Conservation (phyloP, 2,329 filamentous ascomycete genomes). For the Aspergillus calidoustus region DNA sequence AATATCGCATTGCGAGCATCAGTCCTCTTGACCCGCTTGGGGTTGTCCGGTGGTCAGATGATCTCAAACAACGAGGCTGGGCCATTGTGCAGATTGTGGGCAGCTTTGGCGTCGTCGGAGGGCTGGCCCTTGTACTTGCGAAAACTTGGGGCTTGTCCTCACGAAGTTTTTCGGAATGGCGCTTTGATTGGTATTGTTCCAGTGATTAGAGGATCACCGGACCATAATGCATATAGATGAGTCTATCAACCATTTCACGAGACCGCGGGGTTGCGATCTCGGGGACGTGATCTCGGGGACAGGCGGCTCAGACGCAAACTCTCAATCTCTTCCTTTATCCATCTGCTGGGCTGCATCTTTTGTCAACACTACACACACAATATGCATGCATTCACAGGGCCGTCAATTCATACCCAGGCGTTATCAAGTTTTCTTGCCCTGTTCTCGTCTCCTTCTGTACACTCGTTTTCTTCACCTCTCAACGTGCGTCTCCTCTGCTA, state of each 20-base stretch:
- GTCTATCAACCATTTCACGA: not conserved
- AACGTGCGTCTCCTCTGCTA: not conserved
- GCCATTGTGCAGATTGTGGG: slow-evolving; percentile 74
- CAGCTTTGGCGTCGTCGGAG: slow-evolving; percentile 74
- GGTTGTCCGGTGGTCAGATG: slow-evolving; percentile 70
- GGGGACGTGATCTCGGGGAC: no score
- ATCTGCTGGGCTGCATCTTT: not conserved
- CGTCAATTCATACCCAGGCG: no score
- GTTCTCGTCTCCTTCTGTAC: not conserved
- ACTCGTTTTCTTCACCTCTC: not conserved
- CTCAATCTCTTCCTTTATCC: not conserved
- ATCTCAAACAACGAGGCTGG: slow-evolving; percentile 67
- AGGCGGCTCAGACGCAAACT: not conserved
- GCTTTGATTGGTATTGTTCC: slow-evolving; percentile 31
- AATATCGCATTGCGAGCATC: slow-evolving; percentile 42
- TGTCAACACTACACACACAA: not conserved
- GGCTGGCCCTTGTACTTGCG: slow-evolving; percentile 67
- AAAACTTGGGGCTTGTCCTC: slow-evolving; percentile 46
- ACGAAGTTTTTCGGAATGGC: slow-evolving; percentile 37
- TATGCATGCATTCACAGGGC: not conserved
- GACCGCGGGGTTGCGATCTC: no score
- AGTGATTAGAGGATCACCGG: slow-evolving; percentile 15
- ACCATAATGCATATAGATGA: not conserved
- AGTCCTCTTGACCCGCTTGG: slow-evolving; percentile 78
- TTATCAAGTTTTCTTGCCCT: not conserved